phyloP scores from a whole-genome alignment of 495 filamentous ascomycete species.

The Penicillium flavigenum region DNA sequence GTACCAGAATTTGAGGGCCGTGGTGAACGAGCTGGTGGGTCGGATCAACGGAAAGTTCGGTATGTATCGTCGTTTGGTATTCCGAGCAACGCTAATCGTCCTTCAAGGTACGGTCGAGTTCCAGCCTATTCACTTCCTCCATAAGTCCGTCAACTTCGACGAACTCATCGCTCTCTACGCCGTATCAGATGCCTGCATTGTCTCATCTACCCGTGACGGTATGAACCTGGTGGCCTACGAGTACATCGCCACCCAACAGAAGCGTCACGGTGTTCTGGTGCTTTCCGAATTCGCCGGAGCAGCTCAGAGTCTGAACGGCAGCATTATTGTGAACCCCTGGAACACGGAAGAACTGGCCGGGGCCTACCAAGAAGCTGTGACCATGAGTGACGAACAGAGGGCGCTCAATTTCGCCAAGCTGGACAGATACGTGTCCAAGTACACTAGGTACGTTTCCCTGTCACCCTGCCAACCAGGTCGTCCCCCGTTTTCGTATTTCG shows the following conservation, averaged over 20 bases:
- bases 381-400: constrained; percentile 84
- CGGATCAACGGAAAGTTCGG: constrained; percentile 94
- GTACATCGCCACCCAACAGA: constrained; percentile 89
- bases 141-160: constrained; percentile 89
- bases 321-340: constrained; percentile 94
- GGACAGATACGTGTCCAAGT: constrained; percentile 92
- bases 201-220: constrained; percentile 93
- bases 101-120: constrained; percentile 80
- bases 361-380: constrained; percentile 90
- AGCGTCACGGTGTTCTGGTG: constrained; percentile 86
- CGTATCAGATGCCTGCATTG: constrained; percentile 89
- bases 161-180: constrained; percentile 93
- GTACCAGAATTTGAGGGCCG: constrained; percentile 90
- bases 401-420: constrained; percentile 84
- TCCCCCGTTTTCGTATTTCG: background rate
- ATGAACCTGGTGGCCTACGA: constrained; percentile 99
- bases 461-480: background rate
- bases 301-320: constrained; percentile 88
- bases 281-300: constrained; percentile 95
- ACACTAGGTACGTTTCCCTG: constrained; percentile 64
- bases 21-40: constrained; percentile 93
- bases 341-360: constrained; percentile 93
- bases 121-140: constrained; percentile 97
- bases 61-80: constrained; percentile 28
- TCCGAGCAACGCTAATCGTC: constrained; percentile 17